A percentile compares a stretch with the other conserved stretches of the same genome.
These are phyloP conservation scores for Neocallimastix lanati DNA, from an alignment of 192 early-diverging fungal species.

Conservation along the genomic window DNA sequence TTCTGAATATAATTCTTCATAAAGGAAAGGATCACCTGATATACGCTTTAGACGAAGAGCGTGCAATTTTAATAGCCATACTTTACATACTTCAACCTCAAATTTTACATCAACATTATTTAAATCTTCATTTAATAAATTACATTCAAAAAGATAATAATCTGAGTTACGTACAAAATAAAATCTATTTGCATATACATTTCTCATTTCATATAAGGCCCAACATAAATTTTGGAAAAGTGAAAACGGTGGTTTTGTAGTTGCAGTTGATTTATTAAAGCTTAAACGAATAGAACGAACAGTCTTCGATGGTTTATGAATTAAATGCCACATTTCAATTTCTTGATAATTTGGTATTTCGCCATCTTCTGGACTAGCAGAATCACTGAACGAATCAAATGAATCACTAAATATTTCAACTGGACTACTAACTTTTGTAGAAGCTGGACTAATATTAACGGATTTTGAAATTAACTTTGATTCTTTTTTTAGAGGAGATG, in stretches of 20 bases:
- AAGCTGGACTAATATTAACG: background rate
- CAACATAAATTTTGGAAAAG: conserved; percentile 45
- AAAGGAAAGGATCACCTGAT: conserved; percentile 20
- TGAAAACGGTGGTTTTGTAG: conserved; percentile 15
- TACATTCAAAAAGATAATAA: conserved; percentile 26
- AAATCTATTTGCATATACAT: conserved; percentile 7
- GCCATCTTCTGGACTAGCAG: background rate
- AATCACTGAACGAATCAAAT: background rate
- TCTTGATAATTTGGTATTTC: conserved; percentile 17
- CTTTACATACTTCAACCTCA: conserved; percentile 44
- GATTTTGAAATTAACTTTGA: background rate
- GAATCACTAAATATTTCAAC: background rate
- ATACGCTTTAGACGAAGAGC: conserved; percentile 31
- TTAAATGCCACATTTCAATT: conserved; percentile 34
- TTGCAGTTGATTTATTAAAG: conserved; percentile 24
- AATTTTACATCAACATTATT: conserved; percentile 20
- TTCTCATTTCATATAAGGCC: conserved; percentile 14
- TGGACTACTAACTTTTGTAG: too few species aligned
- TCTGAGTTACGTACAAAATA: conserved; percentile 16
- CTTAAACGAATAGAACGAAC: conserved; percentile 30
- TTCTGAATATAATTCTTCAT: conserved; percentile 27
- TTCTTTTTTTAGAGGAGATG: background rate
- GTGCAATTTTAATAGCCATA: conserved; percentile 37
- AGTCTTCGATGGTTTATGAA: conserved; percentile 26
- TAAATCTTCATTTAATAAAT: conserved; percentile 7